phyloP scores from a whole-genome alignment of 306 rosid species.

The Astragalus glycyphyllos region DNA sequence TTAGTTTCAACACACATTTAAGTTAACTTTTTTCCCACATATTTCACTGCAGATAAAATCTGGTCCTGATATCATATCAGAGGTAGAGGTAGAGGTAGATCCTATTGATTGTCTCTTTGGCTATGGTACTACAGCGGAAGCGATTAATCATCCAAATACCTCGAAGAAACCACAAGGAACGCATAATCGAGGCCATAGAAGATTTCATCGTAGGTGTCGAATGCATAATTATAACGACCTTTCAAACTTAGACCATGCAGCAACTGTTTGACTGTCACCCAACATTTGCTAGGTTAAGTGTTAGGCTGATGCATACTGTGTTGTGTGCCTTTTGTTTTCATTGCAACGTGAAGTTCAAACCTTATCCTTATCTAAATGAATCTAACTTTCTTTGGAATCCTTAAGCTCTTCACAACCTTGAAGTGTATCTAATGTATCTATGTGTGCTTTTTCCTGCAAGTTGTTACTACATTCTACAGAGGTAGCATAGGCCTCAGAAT shows the following conservation, averaged over 20 bases:
- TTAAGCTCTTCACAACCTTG: not conserved
- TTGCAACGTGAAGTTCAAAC: slow-evolving; percentile 5
- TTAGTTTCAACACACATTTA: not conserved
- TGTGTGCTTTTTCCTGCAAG: too few relatives aligned
- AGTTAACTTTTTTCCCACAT: not conserved
- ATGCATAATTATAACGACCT: slow-evolving; percentile 51
- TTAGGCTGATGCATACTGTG: too few relatives aligned
- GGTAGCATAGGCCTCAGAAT: too few relatives aligned
- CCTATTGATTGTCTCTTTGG: slow-evolving; percentile 79
- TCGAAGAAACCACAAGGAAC: slow-evolving; percentile 50
- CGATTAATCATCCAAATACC: slow-evolving; percentile 43
- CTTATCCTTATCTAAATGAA: not conserved
- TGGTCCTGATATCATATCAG: slow-evolving; percentile 48
- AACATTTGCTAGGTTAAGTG: slow-evolving; percentile 8
- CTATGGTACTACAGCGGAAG: slow-evolving; percentile 56
- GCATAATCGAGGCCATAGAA: slow-evolving; percentile 54
- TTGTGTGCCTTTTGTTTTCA: slow-evolving; percentile 7
- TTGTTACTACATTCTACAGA: too few relatives aligned
- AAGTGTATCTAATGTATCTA: too few relatives aligned
- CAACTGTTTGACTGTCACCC: slow-evolving; percentile 37
- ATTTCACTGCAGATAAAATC: slow-evolving; percentile 52
- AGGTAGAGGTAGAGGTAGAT: too few relatives aligned
- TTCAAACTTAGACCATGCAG: slow-evolving; percentile 38
- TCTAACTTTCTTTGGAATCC: not conserved
- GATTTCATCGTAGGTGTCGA: slow-evolving; percentile 71